These are phyloP conservation scores for Aspergillus aculeatus DNA, from an alignment of 2,329 filamentous ascomycete genomes.

Conservation along the genomic window DNA sequence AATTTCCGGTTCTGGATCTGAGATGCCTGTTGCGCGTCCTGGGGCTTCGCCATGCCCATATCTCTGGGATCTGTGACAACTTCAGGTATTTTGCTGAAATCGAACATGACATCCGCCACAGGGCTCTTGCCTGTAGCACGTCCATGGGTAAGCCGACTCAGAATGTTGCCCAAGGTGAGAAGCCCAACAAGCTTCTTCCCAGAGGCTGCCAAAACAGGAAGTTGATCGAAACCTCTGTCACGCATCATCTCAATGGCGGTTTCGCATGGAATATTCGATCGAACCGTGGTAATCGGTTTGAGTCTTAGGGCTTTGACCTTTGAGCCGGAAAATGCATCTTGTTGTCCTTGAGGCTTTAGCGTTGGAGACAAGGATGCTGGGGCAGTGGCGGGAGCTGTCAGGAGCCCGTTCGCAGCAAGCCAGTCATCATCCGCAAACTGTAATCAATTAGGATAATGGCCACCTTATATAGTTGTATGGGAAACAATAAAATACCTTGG, in stretches of 20 bases:
- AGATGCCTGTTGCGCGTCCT: constrained; percentile 32
- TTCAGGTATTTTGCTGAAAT: constrained; percentile 84
- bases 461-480: background rate
- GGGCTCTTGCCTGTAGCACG: constrained; percentile 71
- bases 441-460: constrained; percentile 13
- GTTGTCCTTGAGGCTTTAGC: constrained; percentile 39
- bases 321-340: constrained; percentile 72
- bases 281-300: constrained; percentile 88
- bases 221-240: constrained; percentile 96
- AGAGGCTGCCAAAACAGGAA: constrained; percentile 75
- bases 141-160: constrained; percentile 83
- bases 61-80: constrained; percentile 84
- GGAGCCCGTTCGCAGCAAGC: constrained; percentile 92
- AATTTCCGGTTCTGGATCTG: constrained; percentile 65
- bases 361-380: constrained; percentile 33
- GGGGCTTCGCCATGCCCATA: constrained; percentile 44
- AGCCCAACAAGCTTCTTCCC: constrained; percentile 79
- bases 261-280: constrained; percentile 68
- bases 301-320: constrained; percentile 81
- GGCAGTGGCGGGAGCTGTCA: constrained; percentile 60
- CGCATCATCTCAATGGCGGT: constrained; percentile 97
- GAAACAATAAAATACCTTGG: constrained; percentile 59
- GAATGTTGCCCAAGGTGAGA: constrained; percentile 89
- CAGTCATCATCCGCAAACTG: constrained; percentile 96
- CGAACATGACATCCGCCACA: constrained; percentile 92